A percentile compares a stretch with the other conserved stretches of the same genome.
phyloP scores from a whole-genome alignment of 164 flowering plant species.

The Vitis rupestris region DNA sequence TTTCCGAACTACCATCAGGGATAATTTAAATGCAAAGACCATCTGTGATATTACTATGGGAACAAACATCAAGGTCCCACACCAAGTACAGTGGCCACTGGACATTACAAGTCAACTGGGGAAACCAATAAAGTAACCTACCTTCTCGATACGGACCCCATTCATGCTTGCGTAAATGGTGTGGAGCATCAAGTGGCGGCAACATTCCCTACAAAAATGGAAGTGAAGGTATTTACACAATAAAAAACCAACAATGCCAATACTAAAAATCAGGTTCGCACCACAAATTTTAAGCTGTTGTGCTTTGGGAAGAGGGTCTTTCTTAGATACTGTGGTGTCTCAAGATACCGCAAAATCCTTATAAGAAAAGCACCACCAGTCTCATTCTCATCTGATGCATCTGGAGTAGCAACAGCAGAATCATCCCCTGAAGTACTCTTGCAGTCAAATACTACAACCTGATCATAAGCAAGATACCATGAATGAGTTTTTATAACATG shows the following conservation, averaged over 20 bases:
- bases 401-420: conserved; percentile 20
- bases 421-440: conserved; percentile 38
- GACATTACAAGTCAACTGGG: conserved; percentile 3
- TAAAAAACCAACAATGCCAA: neutral
- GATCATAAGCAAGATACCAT: conserved; percentile 1
- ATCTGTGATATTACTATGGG: too few species aligned
- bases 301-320: conserved; percentile 76
- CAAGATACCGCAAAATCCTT: conserved; percentile 81
- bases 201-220: conserved; percentile 64
- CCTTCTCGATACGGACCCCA: conserved; percentile 97
- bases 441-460: conserved; percentile 87
- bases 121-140: conserved; percentile 16
- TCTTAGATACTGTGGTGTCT: conserved; percentile 95
- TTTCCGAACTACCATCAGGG: too few species aligned
- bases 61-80: too few species aligned
- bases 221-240: neutral
- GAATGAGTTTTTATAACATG: too few species aligned
- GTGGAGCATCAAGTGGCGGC: conserved; percentile 99
- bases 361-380: conserved; percentile 78
- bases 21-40: too few species aligned
- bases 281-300: conserved; percentile 82
- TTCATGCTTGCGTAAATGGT: conserved; percentile 96
- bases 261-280: conserved; percentile 19
- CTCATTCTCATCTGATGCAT: conserved; percentile 48
- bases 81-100: too few species aligned